Conservation (phyloP, 2,329 filamentous ascomycete species). For the Conoideocrella luteorostrata region DNA sequence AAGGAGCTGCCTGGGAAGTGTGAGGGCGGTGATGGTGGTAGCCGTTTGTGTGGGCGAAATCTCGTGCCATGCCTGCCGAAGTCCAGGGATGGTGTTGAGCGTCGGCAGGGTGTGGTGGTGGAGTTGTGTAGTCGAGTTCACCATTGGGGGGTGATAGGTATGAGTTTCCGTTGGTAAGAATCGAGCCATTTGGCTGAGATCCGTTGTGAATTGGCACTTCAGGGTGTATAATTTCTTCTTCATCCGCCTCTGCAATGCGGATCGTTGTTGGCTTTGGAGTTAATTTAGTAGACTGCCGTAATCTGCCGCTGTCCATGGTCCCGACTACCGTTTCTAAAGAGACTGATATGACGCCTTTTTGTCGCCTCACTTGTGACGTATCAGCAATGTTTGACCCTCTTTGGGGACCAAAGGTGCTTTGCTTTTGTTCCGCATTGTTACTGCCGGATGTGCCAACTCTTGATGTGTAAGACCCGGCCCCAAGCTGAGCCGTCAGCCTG, state of each 20-base stretch:
- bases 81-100: conserved; percentile 5
- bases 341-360: conserved; percentile 86
- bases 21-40: too few relatives aligned
- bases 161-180: conserved; percentile 12
- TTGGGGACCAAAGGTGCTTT: conserved; percentile 23
- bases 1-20: conserved; percentile 30
- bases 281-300: conserved; percentile 18
- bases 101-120: conserved; percentile 12
- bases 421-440: conserved; percentile 19
- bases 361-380: conserved; percentile 76
- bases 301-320: conserved; percentile 64
- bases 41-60: conserved; percentile 14
- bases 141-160: conserved; percentile 24
- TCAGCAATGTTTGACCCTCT: conserved; percentile 65
- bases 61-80: conserved; percentile 1
- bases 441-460: conserved; percentile 30
- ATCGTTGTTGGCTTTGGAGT: conserved; percentile 20
- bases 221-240: conserved; percentile 21
- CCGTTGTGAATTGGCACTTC: conserved; percentile 12
- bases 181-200: conserved; percentile 15
- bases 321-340: conserved; percentile 84
- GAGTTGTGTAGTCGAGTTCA: conserved; percentile 16
- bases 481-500: conserved; percentile 67
- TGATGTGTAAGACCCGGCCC: conserved; percentile 52
- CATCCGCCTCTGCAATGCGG: conserved; percentile 24